Percentiles rank a stretch among this genome's conserved stretches.
Evolutionary conservation across 441 rosid species (phyloP).

Genomic region (Mallotus repandus): DNA sequence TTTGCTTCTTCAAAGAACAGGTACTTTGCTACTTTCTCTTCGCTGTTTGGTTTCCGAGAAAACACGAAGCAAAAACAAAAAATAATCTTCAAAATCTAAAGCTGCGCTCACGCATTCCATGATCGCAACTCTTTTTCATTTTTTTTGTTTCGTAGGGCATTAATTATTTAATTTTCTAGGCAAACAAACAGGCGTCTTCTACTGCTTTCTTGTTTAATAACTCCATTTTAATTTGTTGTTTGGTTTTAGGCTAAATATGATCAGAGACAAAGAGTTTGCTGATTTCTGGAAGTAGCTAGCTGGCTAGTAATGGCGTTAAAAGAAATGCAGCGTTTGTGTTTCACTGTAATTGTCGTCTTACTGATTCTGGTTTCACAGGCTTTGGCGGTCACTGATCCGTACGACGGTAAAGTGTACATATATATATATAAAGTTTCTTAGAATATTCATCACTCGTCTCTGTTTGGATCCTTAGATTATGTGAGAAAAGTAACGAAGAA

Average conservation of each 20-base stretch:
- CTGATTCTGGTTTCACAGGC: conserved; percentile 39
- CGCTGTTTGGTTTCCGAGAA: conserved; percentile 25
- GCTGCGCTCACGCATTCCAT: no score
- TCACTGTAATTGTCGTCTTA: conserved; percentile 33
- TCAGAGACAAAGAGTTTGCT: no score
- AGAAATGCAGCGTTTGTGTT: conserved; percentile 21
- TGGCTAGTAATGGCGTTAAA: conserved; percentile 30
- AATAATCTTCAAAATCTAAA: conserved; percentile 8
- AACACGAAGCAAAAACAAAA: conserved; percentile 26
- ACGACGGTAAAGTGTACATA: conserved; percentile 49
- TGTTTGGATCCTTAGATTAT: conserved; percentile 21
- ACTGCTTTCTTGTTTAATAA: neutral
- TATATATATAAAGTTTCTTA: neutral
- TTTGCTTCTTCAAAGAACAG: neutral
- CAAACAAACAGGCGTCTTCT: conserved; percentile 19
- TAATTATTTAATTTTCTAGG: conserved; percentile 14
- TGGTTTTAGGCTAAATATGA: no score
- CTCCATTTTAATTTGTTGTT: no score
- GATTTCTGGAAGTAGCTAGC: no score
- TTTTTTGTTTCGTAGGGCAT: neutral
- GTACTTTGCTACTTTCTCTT: neutral
- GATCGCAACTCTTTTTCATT: neutral
- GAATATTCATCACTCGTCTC: neutral
- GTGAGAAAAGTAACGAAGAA: neutral
- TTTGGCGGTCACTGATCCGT: conserved; percentile 55